phyloP scores from a whole-genome alignment of 169 alveolate genomes.

The Cryptosporidium sp. region DNA sequence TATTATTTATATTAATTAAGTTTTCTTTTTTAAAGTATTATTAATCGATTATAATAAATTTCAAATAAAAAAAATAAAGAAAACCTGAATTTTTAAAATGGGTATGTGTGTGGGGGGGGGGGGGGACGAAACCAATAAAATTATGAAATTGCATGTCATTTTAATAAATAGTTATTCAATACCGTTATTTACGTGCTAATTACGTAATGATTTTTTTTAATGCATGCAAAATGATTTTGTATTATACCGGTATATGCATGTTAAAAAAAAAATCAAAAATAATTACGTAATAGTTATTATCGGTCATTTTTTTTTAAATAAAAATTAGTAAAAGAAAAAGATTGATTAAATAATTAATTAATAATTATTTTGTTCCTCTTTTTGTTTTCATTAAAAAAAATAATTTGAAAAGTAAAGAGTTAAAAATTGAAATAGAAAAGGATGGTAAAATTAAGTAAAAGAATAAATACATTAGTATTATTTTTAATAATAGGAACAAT shows the following conservation, averaged over 20 bases:
- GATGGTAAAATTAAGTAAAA: background rate
- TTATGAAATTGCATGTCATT: background rate
- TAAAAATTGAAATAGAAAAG: background rate
- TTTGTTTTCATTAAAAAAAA: background rate
- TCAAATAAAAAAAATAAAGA: background rate
- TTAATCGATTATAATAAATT: background rate
- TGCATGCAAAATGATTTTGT: background rate
- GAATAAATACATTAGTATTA: background rate
- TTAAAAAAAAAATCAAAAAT: background rate
- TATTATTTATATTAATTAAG: too few species aligned
- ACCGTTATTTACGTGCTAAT: conserved; percentile 15
- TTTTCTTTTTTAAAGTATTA: too few species aligned
- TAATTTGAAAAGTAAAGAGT: background rate
- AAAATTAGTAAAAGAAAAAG: background rate
- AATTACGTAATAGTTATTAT: background rate
- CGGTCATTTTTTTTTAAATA: too few species aligned
- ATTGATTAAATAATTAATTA: background rate
- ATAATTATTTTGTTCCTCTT: background rate
- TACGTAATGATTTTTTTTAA: background rate
- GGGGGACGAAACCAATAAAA: background rate
- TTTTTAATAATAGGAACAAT: background rate
- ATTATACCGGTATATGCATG: background rate
- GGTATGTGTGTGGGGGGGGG: background rate
- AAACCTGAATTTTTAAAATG: background rate
- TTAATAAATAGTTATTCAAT: background rate